These are phyloP conservation scores for Amphibolis antarctica DNA, from an alignment of 106 monocot species.

Conservation along the genomic window DNA sequence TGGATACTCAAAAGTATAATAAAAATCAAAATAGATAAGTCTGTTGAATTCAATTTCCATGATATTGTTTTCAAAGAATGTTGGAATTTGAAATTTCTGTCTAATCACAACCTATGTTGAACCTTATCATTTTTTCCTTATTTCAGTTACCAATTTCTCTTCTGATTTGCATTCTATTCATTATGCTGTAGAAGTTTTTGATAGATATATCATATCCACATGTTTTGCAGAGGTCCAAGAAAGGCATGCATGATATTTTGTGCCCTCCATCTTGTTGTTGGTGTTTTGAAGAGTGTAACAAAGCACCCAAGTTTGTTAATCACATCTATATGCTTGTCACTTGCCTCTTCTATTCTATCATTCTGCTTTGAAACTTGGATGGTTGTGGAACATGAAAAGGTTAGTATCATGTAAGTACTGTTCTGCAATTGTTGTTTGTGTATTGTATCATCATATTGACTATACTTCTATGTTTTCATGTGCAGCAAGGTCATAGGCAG, in stretches of 20 bases:
- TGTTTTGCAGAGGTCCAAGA: constrained; percentile 61
- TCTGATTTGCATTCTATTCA: too few species aligned
- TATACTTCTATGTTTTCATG: not conserved
- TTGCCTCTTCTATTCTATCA: constrained; percentile 62
- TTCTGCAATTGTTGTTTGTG: not conserved
- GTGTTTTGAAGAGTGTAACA: constrained; percentile 41
- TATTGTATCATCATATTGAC: not conserved
- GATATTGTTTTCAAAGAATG: too few species aligned
- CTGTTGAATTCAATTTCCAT: too few species aligned
- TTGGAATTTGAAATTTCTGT: too few species aligned
- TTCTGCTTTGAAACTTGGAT: constrained; percentile 95
- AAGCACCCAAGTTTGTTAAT: constrained; percentile 47
- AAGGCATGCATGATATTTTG: constrained; percentile 61
- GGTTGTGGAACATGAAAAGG: constrained; percentile 85
- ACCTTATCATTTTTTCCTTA: too few species aligned
- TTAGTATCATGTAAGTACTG: constrained; percentile 17
- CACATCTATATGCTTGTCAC: constrained; percentile 32
- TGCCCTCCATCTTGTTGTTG: constrained; percentile 56
- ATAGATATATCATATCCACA: constrained; percentile 1
- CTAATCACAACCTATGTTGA: too few species aligned
- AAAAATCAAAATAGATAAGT: too few species aligned
- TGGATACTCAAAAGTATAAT: too few species aligned
- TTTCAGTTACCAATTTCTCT: too few species aligned
- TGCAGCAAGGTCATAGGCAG: constrained; percentile 78
- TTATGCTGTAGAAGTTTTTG: not conserved